phyloP scores from a whole-genome alignment of 331 rosid genomes.

The Stylosanthes scabra region DNA sequence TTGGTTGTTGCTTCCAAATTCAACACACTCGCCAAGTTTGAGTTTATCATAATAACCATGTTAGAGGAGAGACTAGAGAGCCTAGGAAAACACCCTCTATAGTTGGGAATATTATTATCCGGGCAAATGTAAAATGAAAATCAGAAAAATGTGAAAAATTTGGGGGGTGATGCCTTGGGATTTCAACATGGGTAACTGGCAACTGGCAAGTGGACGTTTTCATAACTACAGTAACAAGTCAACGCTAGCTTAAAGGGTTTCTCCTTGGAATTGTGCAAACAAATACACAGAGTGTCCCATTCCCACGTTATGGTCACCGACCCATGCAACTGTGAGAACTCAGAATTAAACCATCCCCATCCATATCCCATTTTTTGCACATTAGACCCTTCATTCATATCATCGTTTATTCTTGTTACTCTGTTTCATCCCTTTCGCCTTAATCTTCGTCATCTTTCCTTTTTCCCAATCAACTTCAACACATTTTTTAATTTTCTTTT shows the following conservation, averaged over 20 bases:
- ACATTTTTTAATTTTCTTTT: neutral
- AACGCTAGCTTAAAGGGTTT: constrained; percentile 38
- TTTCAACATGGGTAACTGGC: constrained; percentile 38
- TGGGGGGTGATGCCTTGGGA: constrained; percentile 42
- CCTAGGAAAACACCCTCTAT: constrained; percentile 28
- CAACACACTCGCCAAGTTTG: constrained; percentile 14
- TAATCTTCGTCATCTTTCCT: constrained; percentile 48
- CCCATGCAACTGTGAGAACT: constrained; percentile 40
- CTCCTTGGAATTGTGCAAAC: constrained; percentile 49
- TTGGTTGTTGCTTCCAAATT: constrained; percentile 53
- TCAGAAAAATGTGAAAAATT: no score
- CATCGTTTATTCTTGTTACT: constrained; percentile 4
- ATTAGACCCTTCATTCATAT: neutral
- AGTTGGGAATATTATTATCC: constrained; percentile 53
- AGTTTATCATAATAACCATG: constrained; percentile 25
- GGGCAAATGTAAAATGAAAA: constrained; percentile 40
- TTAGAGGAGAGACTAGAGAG: constrained; percentile 28
- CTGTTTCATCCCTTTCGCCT: constrained; percentile 58
- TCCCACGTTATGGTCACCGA: constrained; percentile 69
- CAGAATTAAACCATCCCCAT: constrained; percentile 6
- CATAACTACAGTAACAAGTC: constrained; percentile 55
- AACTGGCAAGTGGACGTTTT: constrained; percentile 69
- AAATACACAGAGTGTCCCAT: constrained; percentile 47
- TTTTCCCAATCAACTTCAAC: constrained; percentile 30
- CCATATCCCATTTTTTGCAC: neutral